Evolutionary conservation across 805 yeast genomes (phyloP), one percentile per base, ranked within the genome.

Genomic region (Kuraishia capsulata): DNA sequence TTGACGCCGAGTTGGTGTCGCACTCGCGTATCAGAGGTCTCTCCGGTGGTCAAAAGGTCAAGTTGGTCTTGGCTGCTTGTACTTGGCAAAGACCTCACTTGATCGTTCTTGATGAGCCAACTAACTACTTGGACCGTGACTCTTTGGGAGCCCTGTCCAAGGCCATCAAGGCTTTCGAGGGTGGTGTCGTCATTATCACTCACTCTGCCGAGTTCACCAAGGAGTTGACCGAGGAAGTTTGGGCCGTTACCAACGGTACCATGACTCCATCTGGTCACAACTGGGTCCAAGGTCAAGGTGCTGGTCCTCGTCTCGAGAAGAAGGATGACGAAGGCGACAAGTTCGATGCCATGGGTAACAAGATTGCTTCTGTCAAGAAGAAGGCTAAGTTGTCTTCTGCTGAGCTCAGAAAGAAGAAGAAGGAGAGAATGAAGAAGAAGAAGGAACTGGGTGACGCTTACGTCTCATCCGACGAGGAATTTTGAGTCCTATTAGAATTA

Each of bases 371-470:
- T 66, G 86, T 76, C 67, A 86, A 88, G 84, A 92, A 92, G 94
- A 89, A 84, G 81, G 76, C 78, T 71, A 92, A 92, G 85, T 78
- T 92, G 64, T 85, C 97, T 54, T 88, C 97, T 65, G 97, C 98
- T 53, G 99, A 92, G 73, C 77, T 90, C 69, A 87, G 99, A 82
- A 92, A 92, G 96, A 92, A 92, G 96, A 92, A 92, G 97, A 92
- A 92, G 95, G 98, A 92, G 77, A 88, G 99, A 82, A 89, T 92
- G 97, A 87, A 84, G 84, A 92, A 90, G 95, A 92, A 90, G 97
- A 92, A 92, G 95, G 95, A 83, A 71, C 70, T 89, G 66, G 97
- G 97, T 78, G 98, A 92, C 65, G 97, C 92, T 69, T 94, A 92
- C 69, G 97, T 88, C 55, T 90, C 97, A 50, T 92, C 95, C 57